Evolutionary conservation across 164 flowering plant genomes (phyloP).

Genomic region (Umbellularia californica): DNA sequence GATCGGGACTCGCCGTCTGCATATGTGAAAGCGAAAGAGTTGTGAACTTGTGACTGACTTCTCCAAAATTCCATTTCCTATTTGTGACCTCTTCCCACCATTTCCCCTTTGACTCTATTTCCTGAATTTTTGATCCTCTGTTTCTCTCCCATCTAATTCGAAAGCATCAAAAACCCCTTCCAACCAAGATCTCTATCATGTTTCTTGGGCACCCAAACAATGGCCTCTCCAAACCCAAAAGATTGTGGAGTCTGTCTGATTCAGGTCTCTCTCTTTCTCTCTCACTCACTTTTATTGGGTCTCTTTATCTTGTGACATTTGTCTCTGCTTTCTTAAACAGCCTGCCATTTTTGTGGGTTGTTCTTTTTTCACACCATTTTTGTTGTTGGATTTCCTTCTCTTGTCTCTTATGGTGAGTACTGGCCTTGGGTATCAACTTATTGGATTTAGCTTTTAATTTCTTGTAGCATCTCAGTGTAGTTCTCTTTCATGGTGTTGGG

Average conservation of each 20-base stretch:
- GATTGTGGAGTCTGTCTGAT: not conserved
- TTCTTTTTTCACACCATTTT: not conserved
- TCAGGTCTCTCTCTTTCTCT: not conserved
- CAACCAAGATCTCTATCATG: not conserved
- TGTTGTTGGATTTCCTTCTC: not conserved
- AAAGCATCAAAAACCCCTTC: not conserved
- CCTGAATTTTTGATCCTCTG: not conserved
- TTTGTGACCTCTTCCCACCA: not conserved
- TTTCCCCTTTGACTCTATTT: not conserved
- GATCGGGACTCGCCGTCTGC: no score
- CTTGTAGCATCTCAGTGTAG: no score
- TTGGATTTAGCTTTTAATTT: no score
- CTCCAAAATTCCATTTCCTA: not conserved
- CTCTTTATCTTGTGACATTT: not conserved
- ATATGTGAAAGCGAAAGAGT: no score
- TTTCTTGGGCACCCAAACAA: not conserved
- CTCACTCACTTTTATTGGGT: not conserved
- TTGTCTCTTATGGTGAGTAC: not conserved
- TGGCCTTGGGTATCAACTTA: no score
- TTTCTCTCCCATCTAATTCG: not conserved
- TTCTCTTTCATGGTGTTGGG: no score
- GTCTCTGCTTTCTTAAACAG: not conserved
- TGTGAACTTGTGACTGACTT: no score
- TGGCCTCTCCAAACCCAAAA: not conserved
- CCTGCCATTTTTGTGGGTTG: not conserved